Evolutionary conservation across 2,329 filamentous ascomycete genomes (phyloP), one percentile per base, ranked within the genome.

Genomic region (Ilyonectria robusta): DNA sequence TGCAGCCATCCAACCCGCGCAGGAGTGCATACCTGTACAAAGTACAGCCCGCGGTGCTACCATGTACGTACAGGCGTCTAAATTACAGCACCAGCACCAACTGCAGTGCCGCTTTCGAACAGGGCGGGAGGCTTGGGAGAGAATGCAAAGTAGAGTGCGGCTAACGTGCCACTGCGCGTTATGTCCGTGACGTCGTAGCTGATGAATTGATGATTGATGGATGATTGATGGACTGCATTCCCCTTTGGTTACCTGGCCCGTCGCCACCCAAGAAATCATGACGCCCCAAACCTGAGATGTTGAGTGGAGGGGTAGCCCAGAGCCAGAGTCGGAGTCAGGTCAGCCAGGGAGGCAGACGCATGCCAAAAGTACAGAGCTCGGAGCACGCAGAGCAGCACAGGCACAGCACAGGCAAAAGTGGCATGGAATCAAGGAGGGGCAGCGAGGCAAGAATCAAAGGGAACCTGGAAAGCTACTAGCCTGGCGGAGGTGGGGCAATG

Each of bases 401-500:
- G 21, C 47, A 67, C 50, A 29, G 23, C n/a, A 47, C 17, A 37
- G 21, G 23, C 15, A 42, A 1, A 42, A 59, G 56, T 59, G 54
- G 10, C 13, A n/a, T n/a, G 15, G 15, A n/a, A 42, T n/a, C 7
- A 71, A 54, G 57, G 72, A 75, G 68, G 65, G 68, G 71, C 71
- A 73, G 33, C 56, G n/a, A 53, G 48, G 48, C 31, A 35, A 13
- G 46, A 23, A 48, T 23, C 42, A 6, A 50, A 68, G 21, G 40
- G 61, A 66, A 53, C 26, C 26, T 26, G 42, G 55, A 50, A 29
- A 69, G 70, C 68, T 72, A 54, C 62, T 62, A 35, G 71, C 56
- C 58, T 63, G 65, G 35, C 21, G 64, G 60, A 66, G 66, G 72
- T 71, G 72, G 73, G 72, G 72, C 68, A 72, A 65, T 57, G 72